Conservation (phyloP, 2,329 filamentous ascomycete species). For the Ophiognomonia clavigignenti-juglandacearum region DNA sequence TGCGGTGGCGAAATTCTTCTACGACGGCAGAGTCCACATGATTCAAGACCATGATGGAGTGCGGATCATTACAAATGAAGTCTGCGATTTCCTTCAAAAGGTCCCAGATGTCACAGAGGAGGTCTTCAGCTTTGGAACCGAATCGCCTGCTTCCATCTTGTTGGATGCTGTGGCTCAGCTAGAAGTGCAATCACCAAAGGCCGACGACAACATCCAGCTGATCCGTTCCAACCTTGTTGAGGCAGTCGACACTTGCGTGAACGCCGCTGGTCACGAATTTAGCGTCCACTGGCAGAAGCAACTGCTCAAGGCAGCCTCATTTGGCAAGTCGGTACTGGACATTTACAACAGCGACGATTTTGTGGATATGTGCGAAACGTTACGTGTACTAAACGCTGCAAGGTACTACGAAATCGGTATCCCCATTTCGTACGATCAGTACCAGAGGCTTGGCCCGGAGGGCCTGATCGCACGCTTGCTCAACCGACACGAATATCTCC, state of each 20-base stretch:
- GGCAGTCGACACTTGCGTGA: constrained; percentile 89
- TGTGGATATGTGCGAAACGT: constrained; percentile 93
- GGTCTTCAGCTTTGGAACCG: constrained; percentile 83
- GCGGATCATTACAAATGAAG: constrained; percentile 81
- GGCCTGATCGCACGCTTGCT: constrained; percentile 80
- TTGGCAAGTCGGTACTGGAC: constrained; percentile 94
- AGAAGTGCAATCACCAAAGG: constrained; percentile 91
- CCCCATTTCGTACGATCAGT: constrained; percentile 90
- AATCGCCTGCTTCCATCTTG: constrained; percentile 85
- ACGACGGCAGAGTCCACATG: constrained; percentile 86
- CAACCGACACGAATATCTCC: constrained; percentile 83
- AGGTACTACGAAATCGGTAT: constrained; percentile 88
- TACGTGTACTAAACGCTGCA: constrained; percentile 88
- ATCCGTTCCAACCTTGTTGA: constrained; percentile 85
- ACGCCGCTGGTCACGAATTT: constrained; percentile 89
- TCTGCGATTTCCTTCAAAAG: constrained; percentile 96
- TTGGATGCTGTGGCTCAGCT: constrained; percentile 88
- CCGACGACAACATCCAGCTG: constrained; percentile 94
- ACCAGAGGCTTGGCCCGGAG: constrained; percentile 83
- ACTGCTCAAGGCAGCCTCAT: constrained; percentile 91
- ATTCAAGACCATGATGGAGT: constrained; percentile 82
- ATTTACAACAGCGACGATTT: constrained; percentile 98
- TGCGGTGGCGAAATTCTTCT: constrained; percentile 72
- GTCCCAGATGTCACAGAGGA: constrained; percentile 83
- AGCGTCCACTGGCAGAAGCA: constrained; percentile 91